phyloP scores from a whole-genome alignment of 495 filamentous ascomycete genomes.

The Xylaria telfairii region DNA sequence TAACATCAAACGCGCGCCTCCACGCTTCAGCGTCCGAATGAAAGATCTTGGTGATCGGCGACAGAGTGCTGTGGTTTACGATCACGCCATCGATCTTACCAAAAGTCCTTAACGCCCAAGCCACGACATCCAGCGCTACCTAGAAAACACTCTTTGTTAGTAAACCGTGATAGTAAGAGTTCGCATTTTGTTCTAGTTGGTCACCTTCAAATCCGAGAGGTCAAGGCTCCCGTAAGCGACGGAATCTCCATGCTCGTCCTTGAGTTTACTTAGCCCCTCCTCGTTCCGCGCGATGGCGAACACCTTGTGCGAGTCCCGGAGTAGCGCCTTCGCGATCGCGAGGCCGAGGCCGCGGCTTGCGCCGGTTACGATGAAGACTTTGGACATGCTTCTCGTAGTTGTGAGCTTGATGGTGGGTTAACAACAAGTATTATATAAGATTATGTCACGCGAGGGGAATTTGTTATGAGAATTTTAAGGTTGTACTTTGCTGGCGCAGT shows the following conservation, averaged over 20 bases:
- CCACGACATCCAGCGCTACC: constrained; percentile 66
- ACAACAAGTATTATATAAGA: too few relatives aligned
- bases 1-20: constrained; percentile 78
- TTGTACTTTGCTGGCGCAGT: background rate
- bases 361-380: constrained; percentile 74
- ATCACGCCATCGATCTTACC: constrained; percentile 81
- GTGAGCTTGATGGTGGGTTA: background rate
- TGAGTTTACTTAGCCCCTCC: constrained; percentile 69
- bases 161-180: background rate
- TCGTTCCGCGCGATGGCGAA: constrained; percentile 77
- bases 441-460: background rate
- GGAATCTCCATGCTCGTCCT: constrained; percentile 66
- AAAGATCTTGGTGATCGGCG: constrained; percentile 75
- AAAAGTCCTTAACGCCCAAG: constrained; percentile 68
- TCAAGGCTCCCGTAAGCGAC: constrained; percentile 81
- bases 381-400: constrained; percentile 44
- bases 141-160: constrained; percentile 22
- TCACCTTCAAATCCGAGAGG: constrained; percentile 65
- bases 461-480: too few relatives aligned
- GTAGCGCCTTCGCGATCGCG: constrained; percentile 74
- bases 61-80: constrained; percentile 84
- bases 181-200: too few relatives aligned
- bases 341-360: constrained; percentile 81
- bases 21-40: constrained; percentile 72
- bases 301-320: constrained; percentile 69